These are phyloP conservation scores for Kurtzmaniella fragi DNA, from an alignment of 805 yeast species.

Conservation along the genomic window DNA sequence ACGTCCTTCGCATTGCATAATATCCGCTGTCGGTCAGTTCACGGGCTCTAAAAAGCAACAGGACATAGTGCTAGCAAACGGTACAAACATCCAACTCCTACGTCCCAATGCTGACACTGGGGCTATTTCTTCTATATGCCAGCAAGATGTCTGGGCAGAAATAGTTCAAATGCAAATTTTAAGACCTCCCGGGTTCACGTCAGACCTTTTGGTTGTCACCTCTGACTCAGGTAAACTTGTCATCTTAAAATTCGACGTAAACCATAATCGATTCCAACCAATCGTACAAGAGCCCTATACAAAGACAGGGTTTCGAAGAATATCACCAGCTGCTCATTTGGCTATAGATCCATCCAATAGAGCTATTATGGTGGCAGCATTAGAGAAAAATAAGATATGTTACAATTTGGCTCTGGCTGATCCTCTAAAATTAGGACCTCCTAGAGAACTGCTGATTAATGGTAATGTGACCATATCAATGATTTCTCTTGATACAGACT, in stretches of 20 bases:
- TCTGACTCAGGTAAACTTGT: constrained; percentile 77
- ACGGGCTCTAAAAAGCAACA: constrained; percentile 48
- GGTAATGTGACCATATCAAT: constrained; percentile 47
- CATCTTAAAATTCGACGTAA: constrained; percentile 42
- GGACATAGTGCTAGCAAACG: constrained; percentile 56
- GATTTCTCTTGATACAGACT: constrained; percentile 66
- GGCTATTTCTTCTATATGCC: constrained; percentile 36
- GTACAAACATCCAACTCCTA: constrained; percentile 51
- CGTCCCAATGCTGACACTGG: constrained; percentile 54
- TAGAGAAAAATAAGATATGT: constrained; percentile 71
- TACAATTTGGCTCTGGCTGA: constrained; percentile 45
- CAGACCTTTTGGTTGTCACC: constrained; percentile 60
- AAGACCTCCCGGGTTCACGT: constrained; percentile 46
- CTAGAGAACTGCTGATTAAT: constrained; percentile 61
- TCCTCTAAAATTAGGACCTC: constrained; percentile 54
- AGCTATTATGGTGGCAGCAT: constrained; percentile 63
- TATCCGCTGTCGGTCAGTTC: constrained; percentile 67
- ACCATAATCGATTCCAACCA: constrained; percentile 39
- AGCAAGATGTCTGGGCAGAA: constrained; percentile 52
- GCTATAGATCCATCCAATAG: constrained; percentile 69
- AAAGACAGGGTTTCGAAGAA: constrained; percentile 70
- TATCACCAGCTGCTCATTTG: constrained; percentile 70
- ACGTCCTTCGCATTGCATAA: constrained; percentile 48
- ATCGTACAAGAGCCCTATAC: constrained; percentile 60
- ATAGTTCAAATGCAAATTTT: constrained; percentile 51